phyloP scores from a whole-genome alignment of 2,329 filamentous ascomycete species.

The Colletotrichum liriopes region DNA sequence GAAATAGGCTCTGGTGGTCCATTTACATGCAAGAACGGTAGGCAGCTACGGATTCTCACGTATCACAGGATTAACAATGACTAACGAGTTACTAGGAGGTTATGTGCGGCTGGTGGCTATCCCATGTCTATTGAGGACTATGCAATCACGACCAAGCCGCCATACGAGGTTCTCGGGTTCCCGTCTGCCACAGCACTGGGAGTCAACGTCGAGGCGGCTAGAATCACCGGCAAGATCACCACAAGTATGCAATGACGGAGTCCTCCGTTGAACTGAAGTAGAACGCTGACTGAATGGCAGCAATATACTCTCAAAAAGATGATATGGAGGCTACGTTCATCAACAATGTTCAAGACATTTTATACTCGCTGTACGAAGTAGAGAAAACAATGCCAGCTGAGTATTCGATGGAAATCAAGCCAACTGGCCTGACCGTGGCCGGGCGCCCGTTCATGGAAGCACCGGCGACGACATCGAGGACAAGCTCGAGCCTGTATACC shows the following conservation, averaged over 20 bases:
- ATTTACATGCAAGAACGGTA: constrained; percentile 42
- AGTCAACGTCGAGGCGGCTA: constrained; percentile 27
- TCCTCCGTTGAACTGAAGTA: rapidly evolving
- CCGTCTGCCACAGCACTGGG: constrained; percentile 20
- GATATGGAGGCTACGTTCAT: constrained; percentile 11
- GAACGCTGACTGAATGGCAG: background rate
- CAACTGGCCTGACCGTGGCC: constrained; percentile 11
- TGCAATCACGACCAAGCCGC: constrained; percentile 17
- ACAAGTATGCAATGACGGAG: background rate
- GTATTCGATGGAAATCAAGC: constrained; percentile 24
- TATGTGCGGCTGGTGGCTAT: constrained; percentile 33
- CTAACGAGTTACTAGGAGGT: constrained; percentile 14
- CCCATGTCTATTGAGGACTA: constrained; percentile 37
- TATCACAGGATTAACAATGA: no score
- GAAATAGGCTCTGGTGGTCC: constrained; percentile 39
- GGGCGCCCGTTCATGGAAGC: constrained; percentile 24
- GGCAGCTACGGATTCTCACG: background rate
- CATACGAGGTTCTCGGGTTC: constrained; percentile 25
- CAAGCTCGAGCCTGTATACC: constrained; percentile 23
- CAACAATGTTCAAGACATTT: constrained; percentile 17
- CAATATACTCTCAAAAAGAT: constrained; percentile 23
- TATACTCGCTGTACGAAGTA: constrained; percentile 29
- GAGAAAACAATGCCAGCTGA: constrained; percentile 32
- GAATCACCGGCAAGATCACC: constrained; percentile 33
- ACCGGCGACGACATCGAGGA: constrained; percentile 3